Base-by-base conservation (phyloP, 2,329 filamentous ascomycete genomes). In the Penicillium sp. region DNA sequence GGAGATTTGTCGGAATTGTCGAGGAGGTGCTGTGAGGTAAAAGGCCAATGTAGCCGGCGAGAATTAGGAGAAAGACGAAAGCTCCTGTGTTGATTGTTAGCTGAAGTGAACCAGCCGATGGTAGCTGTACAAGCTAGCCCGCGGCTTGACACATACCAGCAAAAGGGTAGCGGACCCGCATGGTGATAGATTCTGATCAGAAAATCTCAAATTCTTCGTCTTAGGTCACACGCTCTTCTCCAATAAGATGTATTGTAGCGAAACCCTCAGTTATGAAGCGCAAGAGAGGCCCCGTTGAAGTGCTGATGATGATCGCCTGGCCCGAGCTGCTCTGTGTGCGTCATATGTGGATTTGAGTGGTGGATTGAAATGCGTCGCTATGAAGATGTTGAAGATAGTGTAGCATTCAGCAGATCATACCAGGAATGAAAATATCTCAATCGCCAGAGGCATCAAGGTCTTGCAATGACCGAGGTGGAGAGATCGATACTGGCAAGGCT, bases 141-240 rank as follows among this genome's bases (percentile, higher is more conserved):
- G 25, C 43, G 25, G 22, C 22, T 47, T 31, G 50, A 55, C 62
- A 80, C 86, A 72, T 81, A 95, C 93, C 91, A 80, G 92, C 92
- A 74, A 96, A 96, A 57, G 90, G 90, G 70, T 92, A 86, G 73
- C 93, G 87, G 80, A 97, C 91, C 77, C 91, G 90, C 90, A 96
- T 95, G 25, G 65, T 76, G 66, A 57, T n/a, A 28, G 28, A 48
- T 25, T 31, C n/a, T 25, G 22, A 39, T 4, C 12, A 25, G 4
- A n/a, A 6, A 28, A 1, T 6, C 12, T 22, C 31, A 17, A 14
- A 7, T n/a, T 28, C 14, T n/a, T 39, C 10, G 7, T 15, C 6
- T 52, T 1, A 17, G 22, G 2, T 14, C 31, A 25, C 38, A 51
- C 39, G 14, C 35, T 43, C 35, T 15, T 49, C 15, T 49, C 17